Conservation (phyloP, 1,139 yeast species). For the Diutina neorugosa region DNA sequence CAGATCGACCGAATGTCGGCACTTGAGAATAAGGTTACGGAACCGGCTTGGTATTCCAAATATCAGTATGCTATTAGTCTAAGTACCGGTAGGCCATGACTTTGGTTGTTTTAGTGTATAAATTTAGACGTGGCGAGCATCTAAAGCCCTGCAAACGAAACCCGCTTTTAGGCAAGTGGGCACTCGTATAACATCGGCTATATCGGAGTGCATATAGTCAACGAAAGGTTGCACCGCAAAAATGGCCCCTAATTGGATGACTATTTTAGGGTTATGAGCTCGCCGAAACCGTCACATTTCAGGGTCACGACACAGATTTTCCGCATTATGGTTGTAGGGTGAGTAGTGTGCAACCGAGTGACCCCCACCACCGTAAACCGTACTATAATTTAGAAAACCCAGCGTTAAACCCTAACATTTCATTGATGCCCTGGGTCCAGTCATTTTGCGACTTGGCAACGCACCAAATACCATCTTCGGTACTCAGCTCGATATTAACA, state of each 20-base stretch:
- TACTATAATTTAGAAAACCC: constrained; percentile 30
- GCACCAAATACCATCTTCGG: constrained; percentile 68
- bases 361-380: background rate
- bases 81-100: no score
- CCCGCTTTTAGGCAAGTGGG: background rate
- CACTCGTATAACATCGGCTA: background rate
- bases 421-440: constrained; percentile 86
- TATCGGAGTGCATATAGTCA: background rate
- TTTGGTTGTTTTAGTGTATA: no score
- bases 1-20: background rate
- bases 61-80: no score
- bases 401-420: constrained; percentile 77
- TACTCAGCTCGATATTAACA: constrained; percentile 18
- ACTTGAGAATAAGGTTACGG: background rate
- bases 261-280: background rate
- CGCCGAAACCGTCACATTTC: background rate
- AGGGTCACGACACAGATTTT: background rate
- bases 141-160: background rate
- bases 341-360: background rate
- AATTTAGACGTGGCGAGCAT: background rate
- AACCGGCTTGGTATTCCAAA: no score
- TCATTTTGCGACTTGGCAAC: constrained; percentile 73
- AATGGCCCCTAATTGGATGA: background rate
- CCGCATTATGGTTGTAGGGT: background rate
- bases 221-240: background rate